Percentiles rank a stretch among this genome's conserved stretches.
Conservation (phyloP, 176 grass and related monocot genomes). For the Oropetium thomaeum region DNA sequence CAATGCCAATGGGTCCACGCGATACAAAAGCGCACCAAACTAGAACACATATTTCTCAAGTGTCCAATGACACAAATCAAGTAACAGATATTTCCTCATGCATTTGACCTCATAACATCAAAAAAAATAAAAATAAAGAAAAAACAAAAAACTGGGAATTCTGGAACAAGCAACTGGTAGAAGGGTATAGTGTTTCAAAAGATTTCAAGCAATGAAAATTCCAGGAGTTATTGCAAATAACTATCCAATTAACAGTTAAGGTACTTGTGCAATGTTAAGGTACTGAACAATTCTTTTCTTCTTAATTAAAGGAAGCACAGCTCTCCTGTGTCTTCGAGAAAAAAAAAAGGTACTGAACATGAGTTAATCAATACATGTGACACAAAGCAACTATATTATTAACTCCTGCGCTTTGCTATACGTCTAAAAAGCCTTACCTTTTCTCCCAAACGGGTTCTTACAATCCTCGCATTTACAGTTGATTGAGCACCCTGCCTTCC, state of each 20-base stretch:
- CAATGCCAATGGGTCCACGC: too few species aligned
- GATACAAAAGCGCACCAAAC: too few species aligned
- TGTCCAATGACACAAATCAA: not conserved
- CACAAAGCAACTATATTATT: not conserved
- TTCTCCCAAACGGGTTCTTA: conserved; percentile 54
- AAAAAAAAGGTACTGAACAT: not conserved
- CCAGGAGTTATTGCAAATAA: not conserved
- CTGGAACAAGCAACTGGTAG: conserved; percentile 16
- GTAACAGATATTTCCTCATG: too few species aligned
- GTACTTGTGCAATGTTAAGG: conserved; percentile 7
- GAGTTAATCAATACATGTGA: not conserved
- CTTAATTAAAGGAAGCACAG: too few species aligned
- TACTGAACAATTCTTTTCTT: not conserved
- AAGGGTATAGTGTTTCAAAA: not conserved
- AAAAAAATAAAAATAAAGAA: too few species aligned
- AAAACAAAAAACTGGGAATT: not conserved
- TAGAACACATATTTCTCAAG: too few species aligned
- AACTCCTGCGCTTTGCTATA: not conserved
- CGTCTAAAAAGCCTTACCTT: conserved; percentile 46
- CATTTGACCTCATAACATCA: not conserved
- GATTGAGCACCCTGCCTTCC: conserved; percentile 55
- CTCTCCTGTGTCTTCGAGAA: too few species aligned
- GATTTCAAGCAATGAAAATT: not conserved
- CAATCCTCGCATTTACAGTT: conserved; percentile 69
- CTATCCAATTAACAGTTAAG: not conserved